phyloP scores from a whole-genome alignment of 495 filamentous ascomycete genomes.

The Poronia punctata region DNA sequence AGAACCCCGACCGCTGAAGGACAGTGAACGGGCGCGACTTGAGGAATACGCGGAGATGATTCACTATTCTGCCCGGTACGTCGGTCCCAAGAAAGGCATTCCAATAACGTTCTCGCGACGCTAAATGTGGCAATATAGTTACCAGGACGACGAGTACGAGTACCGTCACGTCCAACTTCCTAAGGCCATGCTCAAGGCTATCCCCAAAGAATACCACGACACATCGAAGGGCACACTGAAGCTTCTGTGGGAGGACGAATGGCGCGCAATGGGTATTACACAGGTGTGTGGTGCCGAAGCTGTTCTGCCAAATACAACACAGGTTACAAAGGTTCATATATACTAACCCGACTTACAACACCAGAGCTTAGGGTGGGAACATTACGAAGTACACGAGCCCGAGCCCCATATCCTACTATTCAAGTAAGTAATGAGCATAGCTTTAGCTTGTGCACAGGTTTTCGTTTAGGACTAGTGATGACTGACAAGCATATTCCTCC shows the following conservation, averaged over 20 bases:
- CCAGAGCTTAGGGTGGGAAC: constrained; percentile 95
- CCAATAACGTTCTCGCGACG: background rate
- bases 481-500: constrained; percentile 2
- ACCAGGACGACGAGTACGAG: constrained; percentile 81
- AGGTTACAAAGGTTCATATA: background rate
- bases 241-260: constrained; percentile 96
- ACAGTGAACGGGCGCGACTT: constrained; percentile 70
- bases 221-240: constrained; percentile 85
- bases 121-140: constrained; percentile 45
- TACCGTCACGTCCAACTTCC: constrained; percentile 96
- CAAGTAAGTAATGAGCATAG: no score
- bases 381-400: constrained; percentile 98
- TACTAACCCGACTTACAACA: constrained; percentile 17
- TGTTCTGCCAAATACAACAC: background rate
- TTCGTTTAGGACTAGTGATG: no score
- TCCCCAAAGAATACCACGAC: constrained; percentile 94
- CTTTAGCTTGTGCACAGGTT: no score
- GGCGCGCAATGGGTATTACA: constrained; percentile 92
- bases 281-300: constrained; percentile 60
- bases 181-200: constrained; percentile 95
- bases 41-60: constrained; percentile 90
- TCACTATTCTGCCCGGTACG: constrained; percentile 89
- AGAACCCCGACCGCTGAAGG: constrained; percentile 69
- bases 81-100: no score
- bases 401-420: constrained; percentile 97